These are phyloP conservation scores for Colletotrichum coccodes DNA, from an alignment of 2,329 filamentous ascomycete genomes.

Conservation along the genomic window DNA sequence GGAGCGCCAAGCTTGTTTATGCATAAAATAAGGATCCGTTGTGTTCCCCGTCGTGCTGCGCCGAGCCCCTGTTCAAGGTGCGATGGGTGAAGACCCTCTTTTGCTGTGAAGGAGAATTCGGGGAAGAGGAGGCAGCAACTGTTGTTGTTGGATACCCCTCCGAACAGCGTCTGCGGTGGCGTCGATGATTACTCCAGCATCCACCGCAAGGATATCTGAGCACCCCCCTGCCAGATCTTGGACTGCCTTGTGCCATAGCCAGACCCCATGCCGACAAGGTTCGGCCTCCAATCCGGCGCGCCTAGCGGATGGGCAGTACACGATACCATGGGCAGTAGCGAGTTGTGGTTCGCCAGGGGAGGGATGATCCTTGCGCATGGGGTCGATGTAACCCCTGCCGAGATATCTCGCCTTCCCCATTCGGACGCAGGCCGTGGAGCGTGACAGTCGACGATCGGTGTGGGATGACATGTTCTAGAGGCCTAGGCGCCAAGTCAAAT, in stretches of 20 bases:
- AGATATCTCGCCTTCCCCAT: conserved; percentile 27
- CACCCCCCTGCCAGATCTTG: background rate
- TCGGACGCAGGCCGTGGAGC: conserved; percentile 10
- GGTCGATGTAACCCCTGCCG: conserved; percentile 17
- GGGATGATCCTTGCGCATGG: conserved; percentile 8
- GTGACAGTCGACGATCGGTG: background rate
- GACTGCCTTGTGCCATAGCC: background rate
- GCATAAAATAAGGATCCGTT: conserved; percentile 9
- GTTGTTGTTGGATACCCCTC: no score
- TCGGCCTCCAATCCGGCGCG: background rate
- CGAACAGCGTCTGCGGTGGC: background rate
- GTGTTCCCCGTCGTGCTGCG: background rate
- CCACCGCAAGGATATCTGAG: background rate
- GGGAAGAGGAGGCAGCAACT: background rate
- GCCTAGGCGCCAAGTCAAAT: background rate
- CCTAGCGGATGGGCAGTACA: background rate
- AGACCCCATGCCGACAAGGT: background rate
- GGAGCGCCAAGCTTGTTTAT: conserved; percentile 11
- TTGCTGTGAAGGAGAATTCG: background rate
- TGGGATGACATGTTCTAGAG: background rate
- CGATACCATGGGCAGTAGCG: background rate
- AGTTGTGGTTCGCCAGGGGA: background rate
- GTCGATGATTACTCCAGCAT: background rate
- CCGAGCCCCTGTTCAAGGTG: background rate
- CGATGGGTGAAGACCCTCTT: background rate